Base-by-base conservation (phyloP, 73 alveolate genomes). In the Paramecium primaurelia region DNA sequence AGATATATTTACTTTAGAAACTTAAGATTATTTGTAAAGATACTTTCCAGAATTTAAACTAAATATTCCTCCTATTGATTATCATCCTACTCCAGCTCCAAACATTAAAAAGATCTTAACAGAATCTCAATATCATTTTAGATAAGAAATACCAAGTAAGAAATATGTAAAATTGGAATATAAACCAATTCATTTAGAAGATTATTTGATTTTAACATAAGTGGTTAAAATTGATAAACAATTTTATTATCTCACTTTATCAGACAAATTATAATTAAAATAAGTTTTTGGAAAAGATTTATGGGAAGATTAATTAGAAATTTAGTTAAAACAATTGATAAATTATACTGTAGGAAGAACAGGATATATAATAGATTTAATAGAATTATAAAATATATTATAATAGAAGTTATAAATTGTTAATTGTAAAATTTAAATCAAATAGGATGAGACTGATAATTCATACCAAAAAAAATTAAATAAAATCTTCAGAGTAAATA, bases 11-110 rank as follows among this genome's bases (percentile, higher is more conserved):
- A 30, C 87, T 12, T 44, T 22, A 36, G 58, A 73, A 73, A 37
- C 47, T 3, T 73, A 73, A 40, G 87, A 73, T 73, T 73, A 73
- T 40, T 73, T 73, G 18, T 16, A 8, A 12, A 34, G 87, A 38
- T 80, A 80, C 26, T 80, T 80, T 22, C 91, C 91, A 32, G 91
- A 80, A 20, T 80, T 80, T 18, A 22, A 20, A 32, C 30, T 64
- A 1, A 45, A 32, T 14, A 47, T 18, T 8, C 77, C 71, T 25
- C 77, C 91, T n/a, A 4, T 26, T 9, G 91, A 45, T 12, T 80
- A 80, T 16, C 54, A 80, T 80, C 91, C 91, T 36, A 6, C 58
- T 3, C 26, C 49, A 44, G 47, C 59, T 9, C 47, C 87, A 37
- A 37, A 4, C 6, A 38, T 9, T 9, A 73, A 25, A n/a, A 73